Base-by-base conservation (phyloP, 2,329 filamentous ascomycete species). In the Camptophora hylomeconis region DNA sequence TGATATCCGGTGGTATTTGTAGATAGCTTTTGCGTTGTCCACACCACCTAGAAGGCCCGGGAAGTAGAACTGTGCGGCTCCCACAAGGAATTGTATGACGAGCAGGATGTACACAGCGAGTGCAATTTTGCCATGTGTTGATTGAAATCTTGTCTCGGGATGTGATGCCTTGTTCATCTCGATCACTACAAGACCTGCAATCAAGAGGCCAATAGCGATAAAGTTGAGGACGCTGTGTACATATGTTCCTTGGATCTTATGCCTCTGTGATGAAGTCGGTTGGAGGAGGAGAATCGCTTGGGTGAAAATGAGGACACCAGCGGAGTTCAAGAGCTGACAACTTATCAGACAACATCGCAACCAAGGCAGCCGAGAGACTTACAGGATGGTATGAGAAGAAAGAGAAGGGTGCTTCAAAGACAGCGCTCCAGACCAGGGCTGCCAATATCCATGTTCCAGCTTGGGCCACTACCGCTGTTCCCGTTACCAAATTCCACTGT, bases 341-440 rank as follows among this genome's bases (percentile, higher is more conserved):
- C 17, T 17, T 12, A n/a, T 22, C 33, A 25, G 20, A 30, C 18
- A 22, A 27, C 26, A 19, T 20, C 18, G 24, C 9, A 20, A 23
- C 13, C 2, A 29, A 31, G 7, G 14, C 27, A 14, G n/a, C 10
- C 16, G 26, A 33, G 61, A 65, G 64, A 34, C 75, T 61, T 49
- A 94, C 74, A 5, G 87, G 87, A 54, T 95, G 87, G 6, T 77
- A 73, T 11, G 82, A 84, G 67, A 95, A 93, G 45, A 93, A 72
- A 20, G 81, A 80, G 37, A 92, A 50, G 17, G 75, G 52, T 24
- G 67, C 64, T 22, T 72, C 68, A 49, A 93, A 72, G 40, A 94
- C 69, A 32, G 69, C 69, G 24, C 72, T 70, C 82, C 83, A 93
- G 41, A 92, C 65, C 32, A 87, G 70, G 19, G 72, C 70, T 26